A percentile compares a stretch with the other conserved stretches of the same genome.
phyloP scores from a whole-genome alignment of 2,329 filamentous ascomycete genomes.

The Penicillium sp. region DNA sequence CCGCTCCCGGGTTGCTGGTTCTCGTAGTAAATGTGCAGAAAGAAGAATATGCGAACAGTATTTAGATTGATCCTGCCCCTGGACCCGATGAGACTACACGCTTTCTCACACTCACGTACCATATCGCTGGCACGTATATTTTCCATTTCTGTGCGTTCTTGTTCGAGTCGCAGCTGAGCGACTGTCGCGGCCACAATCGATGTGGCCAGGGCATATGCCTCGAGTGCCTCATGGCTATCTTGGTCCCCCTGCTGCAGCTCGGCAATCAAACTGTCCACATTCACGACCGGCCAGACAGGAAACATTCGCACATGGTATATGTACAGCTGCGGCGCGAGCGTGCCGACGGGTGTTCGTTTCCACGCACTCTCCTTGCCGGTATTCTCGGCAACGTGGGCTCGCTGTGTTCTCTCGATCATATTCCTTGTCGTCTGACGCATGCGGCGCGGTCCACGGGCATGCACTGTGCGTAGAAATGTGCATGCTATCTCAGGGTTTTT shows the following conservation, averaged over 20 bases:
- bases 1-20: conserved; percentile 46
- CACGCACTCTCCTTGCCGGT: neutral
- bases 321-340: conserved; percentile 35
- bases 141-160: conserved; percentile 23
- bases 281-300: conserved; percentile 51
- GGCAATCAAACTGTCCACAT: conserved; percentile 40
- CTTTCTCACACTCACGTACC: conserved; percentile 34
- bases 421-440: conserved; percentile 26
- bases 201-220: conserved; percentile 41
- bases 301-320: conserved; percentile 50
- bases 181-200: conserved; percentile 48
- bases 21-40: conserved; percentile 52
- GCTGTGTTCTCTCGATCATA: conserved; percentile 22
- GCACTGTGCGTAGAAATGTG: conserved; percentile 47
- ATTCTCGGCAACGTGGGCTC: neutral
- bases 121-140: conserved; percentile 29
- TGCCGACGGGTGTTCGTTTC: conserved; percentile 18
- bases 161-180: conserved; percentile 45
- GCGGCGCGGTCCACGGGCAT: conserved; percentile 45
- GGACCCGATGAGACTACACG: conserved; percentile 25
- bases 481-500: conserved; percentile 46
- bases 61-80: conserved; percentile 35
- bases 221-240: conserved; percentile 24
- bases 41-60: conserved; percentile 47
- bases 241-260: conserved; percentile 15